A percentile compares a stretch with the other conserved stretches of the same genome.
Conservation (phyloP, 495 filamentous ascomycete genomes). For the Hypoxylon fragiforme region DNA sequence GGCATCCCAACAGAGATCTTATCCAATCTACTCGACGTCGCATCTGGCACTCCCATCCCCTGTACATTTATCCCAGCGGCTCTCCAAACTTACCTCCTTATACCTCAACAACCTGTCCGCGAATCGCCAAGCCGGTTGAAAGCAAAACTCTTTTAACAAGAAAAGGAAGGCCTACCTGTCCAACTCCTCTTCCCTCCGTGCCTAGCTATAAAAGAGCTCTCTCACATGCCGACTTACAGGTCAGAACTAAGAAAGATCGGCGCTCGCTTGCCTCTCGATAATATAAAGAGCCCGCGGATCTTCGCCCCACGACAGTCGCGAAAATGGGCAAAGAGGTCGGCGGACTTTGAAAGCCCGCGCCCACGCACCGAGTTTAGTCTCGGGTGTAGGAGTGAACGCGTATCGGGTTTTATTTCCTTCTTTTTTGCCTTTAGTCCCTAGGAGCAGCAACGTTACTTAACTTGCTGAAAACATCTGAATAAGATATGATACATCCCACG, state of each 20-base stretch:
- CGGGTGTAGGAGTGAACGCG: too few species aligned
- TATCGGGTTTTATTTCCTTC: too few species aligned
- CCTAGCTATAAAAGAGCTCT: too few species aligned
- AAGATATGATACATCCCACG: too few species aligned
- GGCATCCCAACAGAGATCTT: constrained; percentile 2
- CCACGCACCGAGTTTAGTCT: constrained; percentile 6
- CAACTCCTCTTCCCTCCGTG: too few species aligned
- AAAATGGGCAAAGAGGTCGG: constrained; percentile 9
- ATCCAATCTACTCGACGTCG: background rate
- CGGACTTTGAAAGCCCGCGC: constrained; percentile 17
- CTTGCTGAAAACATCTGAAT: too few species aligned
- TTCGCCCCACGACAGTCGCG: constrained; percentile 6
- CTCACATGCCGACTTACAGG: constrained; percentile 14
- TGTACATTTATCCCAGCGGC: background rate
- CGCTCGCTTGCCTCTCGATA: background rate
- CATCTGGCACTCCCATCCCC: background rate
- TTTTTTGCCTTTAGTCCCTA: too few species aligned
- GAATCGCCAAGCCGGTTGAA: constrained; percentile 34
- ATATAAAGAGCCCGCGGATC: constrained; percentile 26
- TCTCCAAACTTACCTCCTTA: background rate
- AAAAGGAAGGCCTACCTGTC: too few species aligned
- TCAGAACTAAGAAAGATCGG: constrained; percentile 29
- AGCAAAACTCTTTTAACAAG: too few species aligned
- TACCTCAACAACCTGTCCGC: constrained; percentile 13
- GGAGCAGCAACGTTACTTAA: too few species aligned